A percentile compares a stretch with the other conserved stretches of the same genome.
phyloP scores from a whole-genome alignment of 1,284 basidiomycete species.

The Naganishia sp. region DNA sequence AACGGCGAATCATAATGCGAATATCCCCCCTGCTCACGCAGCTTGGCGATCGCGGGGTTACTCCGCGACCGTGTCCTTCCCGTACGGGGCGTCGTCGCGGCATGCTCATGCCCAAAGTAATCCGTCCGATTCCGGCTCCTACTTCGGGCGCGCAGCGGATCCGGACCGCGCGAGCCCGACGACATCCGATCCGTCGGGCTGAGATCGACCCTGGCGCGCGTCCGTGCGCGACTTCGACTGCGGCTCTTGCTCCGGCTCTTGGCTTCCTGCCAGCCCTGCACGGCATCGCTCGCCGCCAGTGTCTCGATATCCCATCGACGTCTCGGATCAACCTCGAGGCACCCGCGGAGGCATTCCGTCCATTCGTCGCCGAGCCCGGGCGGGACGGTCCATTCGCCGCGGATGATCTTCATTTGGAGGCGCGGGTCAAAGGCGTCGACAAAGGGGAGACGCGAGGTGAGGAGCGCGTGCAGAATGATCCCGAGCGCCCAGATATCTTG shows the following conservation, averaged over 20 bases:
- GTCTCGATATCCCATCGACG: conserved; percentile 72
- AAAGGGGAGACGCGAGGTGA: conserved; percentile 80
- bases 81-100: background rate
- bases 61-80: conserved; percentile 16
- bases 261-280: conserved; percentile 66
- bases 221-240: conserved; percentile 34
- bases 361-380: conserved; percentile 66
- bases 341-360: conserved; percentile 70
- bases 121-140: conserved; percentile 18
- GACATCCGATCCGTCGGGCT: conserved; percentile 17
- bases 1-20: conserved; percentile 23
- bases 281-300: conserved; percentile 75
- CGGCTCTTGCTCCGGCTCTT: conserved; percentile 41
- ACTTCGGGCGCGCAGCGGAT: conserved; percentile 3
- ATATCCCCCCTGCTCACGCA: conserved; percentile 9
- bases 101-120: conserved; percentile 9
- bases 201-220: background rate
- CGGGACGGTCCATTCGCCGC: conserved; percentile 63
- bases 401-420: conserved; percentile 83
- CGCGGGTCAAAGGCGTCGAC: conserved; percentile 83
- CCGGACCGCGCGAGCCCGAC: background rate
- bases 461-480: conserved; percentile 77
- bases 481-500: conserved; percentile 94
- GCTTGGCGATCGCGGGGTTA: background rate
- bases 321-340: conserved; percentile 64